Evolutionary conservation across 1,139 yeast species (phyloP).

Genomic region (Zygoascus meyerae): DNA sequence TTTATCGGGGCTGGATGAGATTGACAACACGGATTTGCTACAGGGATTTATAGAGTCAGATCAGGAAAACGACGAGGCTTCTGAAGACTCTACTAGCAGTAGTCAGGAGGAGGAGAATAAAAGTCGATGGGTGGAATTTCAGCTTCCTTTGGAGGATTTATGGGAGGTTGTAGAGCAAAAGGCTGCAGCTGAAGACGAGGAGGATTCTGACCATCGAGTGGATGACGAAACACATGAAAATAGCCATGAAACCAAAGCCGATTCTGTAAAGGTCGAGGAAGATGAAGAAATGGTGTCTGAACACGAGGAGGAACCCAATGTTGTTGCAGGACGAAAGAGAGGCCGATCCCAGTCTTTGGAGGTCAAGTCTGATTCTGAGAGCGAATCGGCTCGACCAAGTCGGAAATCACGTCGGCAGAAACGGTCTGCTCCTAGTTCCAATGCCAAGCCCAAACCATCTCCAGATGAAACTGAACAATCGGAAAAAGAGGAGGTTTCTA

Average conservation of each 20-base stretch:
- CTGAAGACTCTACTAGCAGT: constrained; percentile 12
- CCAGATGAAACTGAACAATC: constrained; percentile 3
- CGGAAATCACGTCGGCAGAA: constrained; percentile 11
- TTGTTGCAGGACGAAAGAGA: constrained; percentile 14
- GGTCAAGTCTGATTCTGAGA: constrained; percentile 13
- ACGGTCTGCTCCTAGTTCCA: not conserved
- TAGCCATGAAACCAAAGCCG: not conserved
- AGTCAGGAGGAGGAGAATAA: constrained; percentile 25
- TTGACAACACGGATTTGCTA: constrained; percentile 37
- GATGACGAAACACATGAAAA: no score
- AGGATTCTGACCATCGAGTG: not conserved
- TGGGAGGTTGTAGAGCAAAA: constrained; percentile 36
- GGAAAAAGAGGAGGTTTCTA: constrained; percentile 11
- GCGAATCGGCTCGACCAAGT: not conserved
- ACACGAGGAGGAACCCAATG: constrained; percentile 1
- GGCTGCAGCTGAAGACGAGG: constrained; percentile 13
- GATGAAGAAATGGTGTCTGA: constrained; percentile 11
- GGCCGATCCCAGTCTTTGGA: constrained; percentile 13
- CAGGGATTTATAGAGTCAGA: not conserved
- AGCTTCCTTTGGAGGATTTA: constrained; percentile 42
- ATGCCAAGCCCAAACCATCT: constrained; percentile 7
- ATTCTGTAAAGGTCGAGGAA: not conserved
- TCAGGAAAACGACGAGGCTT: constrained; percentile 12
- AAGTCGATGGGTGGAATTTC: constrained; percentile 32
- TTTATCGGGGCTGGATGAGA: constrained; percentile 48